Evolutionary conservation across 306 rosid genomes (phyloP).

Genomic region (Potentilla sterilis): DNA sequence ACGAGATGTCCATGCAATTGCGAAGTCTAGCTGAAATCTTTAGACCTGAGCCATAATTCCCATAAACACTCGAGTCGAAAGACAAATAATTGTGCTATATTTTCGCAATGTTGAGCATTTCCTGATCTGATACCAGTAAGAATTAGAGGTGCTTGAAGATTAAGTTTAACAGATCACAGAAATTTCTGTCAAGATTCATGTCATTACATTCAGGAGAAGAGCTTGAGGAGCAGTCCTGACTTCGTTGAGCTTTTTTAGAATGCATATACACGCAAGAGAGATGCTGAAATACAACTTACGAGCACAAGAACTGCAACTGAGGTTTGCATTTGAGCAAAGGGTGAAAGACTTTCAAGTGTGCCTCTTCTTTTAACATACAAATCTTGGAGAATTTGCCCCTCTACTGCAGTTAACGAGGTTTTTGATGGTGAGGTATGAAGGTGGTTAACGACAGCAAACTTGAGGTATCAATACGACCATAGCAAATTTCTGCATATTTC

Average conservation of each 20-base stretch:
- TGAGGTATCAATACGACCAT: no score
- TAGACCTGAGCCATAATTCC: background rate
- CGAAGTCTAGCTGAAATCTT: background rate
- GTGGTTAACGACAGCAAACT: no score
- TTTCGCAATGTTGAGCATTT: background rate
- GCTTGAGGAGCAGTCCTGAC: background rate
- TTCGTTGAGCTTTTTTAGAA: background rate
- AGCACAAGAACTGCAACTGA: background rate
- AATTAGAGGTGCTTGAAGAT: background rate
- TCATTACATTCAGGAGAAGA: background rate
- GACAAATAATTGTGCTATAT: background rate
- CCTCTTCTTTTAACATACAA: no score
- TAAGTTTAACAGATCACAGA: no score
- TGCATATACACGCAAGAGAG: background rate
- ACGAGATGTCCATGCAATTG: background rate
- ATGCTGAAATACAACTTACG: background rate
- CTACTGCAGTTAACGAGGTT: no score
- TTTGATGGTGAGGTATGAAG: no score
- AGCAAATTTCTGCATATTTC: background rate
- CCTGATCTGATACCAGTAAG: background rate
- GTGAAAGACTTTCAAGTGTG: background rate
- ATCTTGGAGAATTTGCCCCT: no score
- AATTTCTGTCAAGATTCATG: background rate
- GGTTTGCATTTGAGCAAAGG: background rate
- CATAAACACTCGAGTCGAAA: background rate